Base-by-base conservation (phyloP, 1,284 basidiomycete species). In the Omphalotus olearius region DNA sequence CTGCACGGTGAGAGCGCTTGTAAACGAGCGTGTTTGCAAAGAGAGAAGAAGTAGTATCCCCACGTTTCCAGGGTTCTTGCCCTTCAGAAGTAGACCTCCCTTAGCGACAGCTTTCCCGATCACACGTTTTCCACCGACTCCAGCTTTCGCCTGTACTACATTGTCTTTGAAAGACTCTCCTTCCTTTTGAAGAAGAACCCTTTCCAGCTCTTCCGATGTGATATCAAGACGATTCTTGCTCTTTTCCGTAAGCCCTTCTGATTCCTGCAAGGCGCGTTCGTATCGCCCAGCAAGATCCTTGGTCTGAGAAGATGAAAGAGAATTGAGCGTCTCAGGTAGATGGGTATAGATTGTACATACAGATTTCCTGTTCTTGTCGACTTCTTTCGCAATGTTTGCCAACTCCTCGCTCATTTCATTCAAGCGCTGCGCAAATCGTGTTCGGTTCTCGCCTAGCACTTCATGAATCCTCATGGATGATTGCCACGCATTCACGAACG, bases 381-480 rank as follows among this genome's bases (percentile, higher is more conserved):
- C 92, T 67, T 99, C 95, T 61, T 93, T 91, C 0, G 85, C 82
- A 2, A 98, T 72, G 18, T 80, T 86, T 16, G 78, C 72, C n/a
- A 98, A 76, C 66, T 99, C 96, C 40, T 98, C 94, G 63, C 89
- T 88, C 91, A 98, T 98, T 69, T 98, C 95, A 61, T 87, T 88
- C 47, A 99, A 74, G 39, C 93, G 83, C 56, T 85, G 79, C 0
- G 93, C 79, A 62, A 98, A 97, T 45, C 87, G 82, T 45, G 95
- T 68, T 42, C 93, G 78, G 65, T 93, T 94, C 60, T 96, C 93
- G 13, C 88, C 92, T 69, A 98, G 80, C 42, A 79, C 70, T 60
- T 98, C 95, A 64, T 99, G 96, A 48, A 93, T 81, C 55, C 83
- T 82, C 79, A 99, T 81, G 7, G 90, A 82, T 23, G 82, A 75